phyloP scores from a whole-genome alignment of 2,329 filamentous ascomycete genomes.

The Aaosphaeria pasadenensis region DNA sequence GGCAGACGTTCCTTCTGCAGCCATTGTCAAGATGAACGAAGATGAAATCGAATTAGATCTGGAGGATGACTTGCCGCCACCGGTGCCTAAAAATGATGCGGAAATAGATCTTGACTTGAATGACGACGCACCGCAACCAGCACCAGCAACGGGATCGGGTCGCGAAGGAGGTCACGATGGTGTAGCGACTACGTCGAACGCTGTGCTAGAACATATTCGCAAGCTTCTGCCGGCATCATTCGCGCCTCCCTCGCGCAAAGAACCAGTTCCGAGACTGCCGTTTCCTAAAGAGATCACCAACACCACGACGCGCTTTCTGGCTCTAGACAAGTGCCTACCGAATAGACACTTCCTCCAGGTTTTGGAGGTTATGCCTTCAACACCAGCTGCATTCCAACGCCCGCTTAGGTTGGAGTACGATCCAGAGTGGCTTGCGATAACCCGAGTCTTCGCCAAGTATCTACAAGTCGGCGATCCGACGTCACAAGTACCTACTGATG shows the following conservation, averaged over 20 bases:
- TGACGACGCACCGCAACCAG: slow-evolving; percentile 6
- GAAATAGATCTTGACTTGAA: slow-evolving; percentile 40
- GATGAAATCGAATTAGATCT: background rate
- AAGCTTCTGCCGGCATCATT: slow-evolving; percentile 77
- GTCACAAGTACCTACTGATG: slow-evolving; percentile 55
- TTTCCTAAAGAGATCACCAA: slow-evolving; percentile 74
- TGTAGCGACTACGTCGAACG: slow-evolving; percentile 4
- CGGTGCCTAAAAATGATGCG: slow-evolving; percentile 27
- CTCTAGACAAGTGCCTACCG: slow-evolving; percentile 86
- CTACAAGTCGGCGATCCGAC: slow-evolving; percentile 56
- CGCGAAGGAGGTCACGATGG: background rate
- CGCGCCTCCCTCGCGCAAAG: slow-evolving; percentile 29
- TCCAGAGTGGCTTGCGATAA: slow-evolving; percentile 93
- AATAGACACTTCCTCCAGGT: slow-evolving; percentile 80
- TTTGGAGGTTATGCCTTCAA: slow-evolving; percentile 46
- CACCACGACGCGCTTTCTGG: slow-evolving; percentile 76
- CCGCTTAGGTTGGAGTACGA: slow-evolving; percentile 75
- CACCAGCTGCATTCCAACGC: slow-evolving; percentile 26
- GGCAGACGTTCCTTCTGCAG: background rate
- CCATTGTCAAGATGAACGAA: background rate
- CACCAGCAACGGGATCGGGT: slow-evolving; percentile 3
- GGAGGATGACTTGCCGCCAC: background rate
- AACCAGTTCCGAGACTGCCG: slow-evolving; percentile 40
- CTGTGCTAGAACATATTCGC: slow-evolving; percentile 63
- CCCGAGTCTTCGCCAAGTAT: slow-evolving; percentile 69